These are phyloP conservation scores for Orychophragmus violaceus DNA, from an alignment of 345 rosid species.

Conservation along the genomic window DNA sequence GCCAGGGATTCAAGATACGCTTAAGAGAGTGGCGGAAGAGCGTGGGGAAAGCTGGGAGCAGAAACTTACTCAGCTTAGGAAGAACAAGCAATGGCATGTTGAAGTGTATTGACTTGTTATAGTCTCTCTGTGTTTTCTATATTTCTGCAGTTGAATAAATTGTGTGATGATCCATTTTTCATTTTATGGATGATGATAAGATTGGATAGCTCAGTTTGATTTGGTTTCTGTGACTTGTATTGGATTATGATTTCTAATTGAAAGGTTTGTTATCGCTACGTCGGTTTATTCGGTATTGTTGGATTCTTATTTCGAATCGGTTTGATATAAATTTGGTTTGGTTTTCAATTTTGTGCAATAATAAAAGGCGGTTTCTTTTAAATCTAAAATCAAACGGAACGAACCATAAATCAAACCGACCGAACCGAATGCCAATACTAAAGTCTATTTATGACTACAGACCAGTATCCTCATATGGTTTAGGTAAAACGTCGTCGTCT, in stretches of 20 bases:
- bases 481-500: background rate
- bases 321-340: background rate
- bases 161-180: background rate
- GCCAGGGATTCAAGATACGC: slow-evolving; percentile 95
- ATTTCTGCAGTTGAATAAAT: slow-evolving; percentile 15
- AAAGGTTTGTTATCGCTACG: background rate
- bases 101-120: slow-evolving; percentile 64
- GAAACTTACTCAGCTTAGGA: slow-evolving; percentile 93
- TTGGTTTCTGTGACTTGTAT: background rate
- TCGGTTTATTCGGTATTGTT: no score
- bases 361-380: background rate
- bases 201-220: background rate
- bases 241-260: background rate
- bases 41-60: slow-evolving; percentile 91
- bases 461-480: no score
- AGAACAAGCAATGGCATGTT: slow-evolving; percentile 99
- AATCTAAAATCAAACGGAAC: background rate
- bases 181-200: background rate
- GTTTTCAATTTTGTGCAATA: background rate
- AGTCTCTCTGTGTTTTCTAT: background rate
- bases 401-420: background rate
- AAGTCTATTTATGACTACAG: no score
- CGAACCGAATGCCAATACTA: no score
- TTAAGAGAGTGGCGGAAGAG: slow-evolving; percentile 79
- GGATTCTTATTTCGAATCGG: no score